Evolutionary conservation across 208 protist genomes (phyloP).

Genomic region (Acanthamoeba lugdunensis): DNA sequence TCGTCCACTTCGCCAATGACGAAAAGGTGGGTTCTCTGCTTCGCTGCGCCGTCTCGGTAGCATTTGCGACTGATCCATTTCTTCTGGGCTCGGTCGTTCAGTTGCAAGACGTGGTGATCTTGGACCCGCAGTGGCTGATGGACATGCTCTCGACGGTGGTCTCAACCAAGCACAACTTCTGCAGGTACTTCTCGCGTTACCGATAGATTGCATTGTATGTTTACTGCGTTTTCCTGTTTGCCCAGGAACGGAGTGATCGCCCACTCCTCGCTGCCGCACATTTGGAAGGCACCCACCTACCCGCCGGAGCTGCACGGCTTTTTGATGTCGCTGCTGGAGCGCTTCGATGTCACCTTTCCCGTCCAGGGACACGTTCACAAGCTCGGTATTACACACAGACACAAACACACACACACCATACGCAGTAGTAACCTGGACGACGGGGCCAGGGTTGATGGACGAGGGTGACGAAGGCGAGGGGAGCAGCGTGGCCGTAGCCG

Average conservation of each 20-base stretch:
- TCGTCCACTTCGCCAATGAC: conserved; percentile 36
- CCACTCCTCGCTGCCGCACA: neutral
- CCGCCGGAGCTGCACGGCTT: conserved; percentile 7
- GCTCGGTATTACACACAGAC: neutral
- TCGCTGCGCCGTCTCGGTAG: too few relatives aligned
- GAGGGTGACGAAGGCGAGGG: neutral
- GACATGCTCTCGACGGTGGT: neutral
- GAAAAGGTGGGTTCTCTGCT: neutral
- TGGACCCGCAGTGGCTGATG: conserved; percentile 72
- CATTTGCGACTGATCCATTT: too few relatives aligned
- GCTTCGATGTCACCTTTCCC: conserved; percentile 44
- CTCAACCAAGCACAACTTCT: conserved; percentile 60
- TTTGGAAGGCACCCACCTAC: neutral
- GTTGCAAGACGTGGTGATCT: conserved; percentile 12
- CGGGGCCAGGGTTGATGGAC: neutral
- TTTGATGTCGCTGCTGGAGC: conserved; percentile 20
- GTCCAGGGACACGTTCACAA: neutral
- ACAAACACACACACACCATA: too few relatives aligned
- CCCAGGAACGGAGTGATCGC: conserved; percentile 27
- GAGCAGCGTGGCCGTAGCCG: neutral
- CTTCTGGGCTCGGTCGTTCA: neutral
- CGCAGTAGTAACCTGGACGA: too few relatives aligned
- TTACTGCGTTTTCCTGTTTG: too few relatives aligned
- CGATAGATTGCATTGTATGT: too few relatives aligned
- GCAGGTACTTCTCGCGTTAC: neutral